Conservation (phyloP, 2,329 filamentous ascomycete genomes). For the Zalaria obscura region DNA sequence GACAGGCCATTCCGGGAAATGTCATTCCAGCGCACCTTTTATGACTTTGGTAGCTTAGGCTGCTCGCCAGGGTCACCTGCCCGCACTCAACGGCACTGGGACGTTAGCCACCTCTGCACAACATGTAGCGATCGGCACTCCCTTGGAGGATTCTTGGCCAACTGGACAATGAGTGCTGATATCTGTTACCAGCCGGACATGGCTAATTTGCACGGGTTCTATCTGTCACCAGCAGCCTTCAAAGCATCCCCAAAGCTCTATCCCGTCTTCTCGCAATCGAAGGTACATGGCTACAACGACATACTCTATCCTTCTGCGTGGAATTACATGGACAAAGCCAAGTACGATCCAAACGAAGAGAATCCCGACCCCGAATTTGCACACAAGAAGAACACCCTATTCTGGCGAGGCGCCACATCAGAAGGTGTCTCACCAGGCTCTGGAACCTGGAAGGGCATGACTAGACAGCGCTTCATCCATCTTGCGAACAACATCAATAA, state of each 20-base stretch:
- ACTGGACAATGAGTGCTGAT: conserved; percentile 52
- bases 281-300: conserved; percentile 58
- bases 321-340: conserved; percentile 46
- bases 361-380: conserved; percentile 41
- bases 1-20: conserved; percentile 14
- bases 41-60: conserved; percentile 29
- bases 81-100: conserved; percentile 46
- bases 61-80: conserved; percentile 51
- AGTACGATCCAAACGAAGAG: conserved; percentile 35
- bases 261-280: conserved; percentile 64
- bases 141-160: conserved; percentile 47
- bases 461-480: conserved; percentile 57
- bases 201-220: conserved; percentile 58
- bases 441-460: conserved; percentile 53
- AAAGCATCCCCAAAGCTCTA: conserved; percentile 50
- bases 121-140: conserved; percentile 52
- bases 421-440: conserved; percentile 35
- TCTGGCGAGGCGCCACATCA: conserved; percentile 61
- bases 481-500: conserved; percentile 45
- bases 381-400: conserved; percentile 50
- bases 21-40: conserved; percentile 24
- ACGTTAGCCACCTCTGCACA: conserved; percentile 49
- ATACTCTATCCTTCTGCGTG: conserved; percentile 57
- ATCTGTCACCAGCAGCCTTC: conserved; percentile 48
- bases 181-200: conserved; percentile 69